A percentile compares a stretch with the other conserved stretches of the same genome.
Conservation (phyloP, 73 alveolate genomes). For the Paramecium tetraurelia region DNA sequence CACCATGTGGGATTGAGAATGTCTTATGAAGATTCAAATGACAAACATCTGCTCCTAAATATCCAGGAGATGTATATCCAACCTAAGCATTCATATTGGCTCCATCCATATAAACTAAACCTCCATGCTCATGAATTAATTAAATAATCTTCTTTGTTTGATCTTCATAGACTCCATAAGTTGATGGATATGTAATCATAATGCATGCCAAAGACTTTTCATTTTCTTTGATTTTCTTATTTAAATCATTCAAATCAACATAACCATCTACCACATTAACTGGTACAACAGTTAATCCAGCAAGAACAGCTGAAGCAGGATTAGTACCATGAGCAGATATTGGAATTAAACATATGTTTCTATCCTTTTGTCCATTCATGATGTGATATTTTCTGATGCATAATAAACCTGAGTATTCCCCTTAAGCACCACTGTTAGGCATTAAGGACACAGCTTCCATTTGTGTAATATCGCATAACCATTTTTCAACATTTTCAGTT, state of each 20-base stretch:
- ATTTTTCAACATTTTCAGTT: constrained; percentile 68
- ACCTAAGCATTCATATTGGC: constrained; percentile 92
- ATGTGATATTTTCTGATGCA: constrained; percentile 84
- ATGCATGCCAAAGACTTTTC: constrained; percentile 77
- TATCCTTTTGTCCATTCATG: constrained; percentile 72
- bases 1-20: constrained; percentile 96
- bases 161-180: constrained; percentile 93
- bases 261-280: constrained; percentile 61
- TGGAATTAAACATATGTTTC: constrained; percentile 93
- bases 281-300: constrained; percentile 78
- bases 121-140: constrained; percentile 78
- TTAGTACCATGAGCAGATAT: constrained; percentile 96
- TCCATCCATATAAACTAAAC: constrained; percentile 96
- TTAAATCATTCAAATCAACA: constrained; percentile 64
- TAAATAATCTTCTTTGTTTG: constrained; percentile 71
- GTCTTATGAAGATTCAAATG: constrained; percentile 75
- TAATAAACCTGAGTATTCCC: constrained; percentile 93
- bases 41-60: constrained; percentile 93
- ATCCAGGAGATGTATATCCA: constrained; percentile 95
- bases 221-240: constrained; percentile 69
- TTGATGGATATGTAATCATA: constrained; percentile 96
- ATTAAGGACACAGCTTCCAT: constrained; percentile 86
- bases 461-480: constrained; percentile 73
- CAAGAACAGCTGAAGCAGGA: constrained; percentile 91
- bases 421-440: constrained; percentile 92